Evolutionary conservation across 75 land plant species (phyloP), one percentile per base, ranked within the genome.

Genomic region (Pinus taeda): DNA sequence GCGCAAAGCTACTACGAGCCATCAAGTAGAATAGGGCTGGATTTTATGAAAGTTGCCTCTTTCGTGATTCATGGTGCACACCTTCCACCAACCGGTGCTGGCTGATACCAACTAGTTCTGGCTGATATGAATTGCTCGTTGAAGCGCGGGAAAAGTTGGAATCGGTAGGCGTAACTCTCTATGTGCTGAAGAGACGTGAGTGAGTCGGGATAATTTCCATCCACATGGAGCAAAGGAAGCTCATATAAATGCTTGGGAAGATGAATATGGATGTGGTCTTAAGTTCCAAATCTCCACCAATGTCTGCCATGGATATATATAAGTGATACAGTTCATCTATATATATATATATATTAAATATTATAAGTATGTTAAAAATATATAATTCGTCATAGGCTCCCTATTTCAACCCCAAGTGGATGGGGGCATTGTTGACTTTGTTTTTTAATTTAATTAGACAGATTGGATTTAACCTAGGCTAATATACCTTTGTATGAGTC

Each of bases 1-100:
- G 2, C 96, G 94, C 15, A 85, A 85, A 0, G 94, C 96, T 59
- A 91, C 92, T 63, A 91, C 92, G 36, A 93, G 70, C 78, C 87
- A 93, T 74, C 84, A 82, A 65, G 62, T 59, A n/a, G 14, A 26
- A 57, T 74, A 86, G 67, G 81, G 83, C 64, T 76, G 78, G 4
- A 62, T 77, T 6, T 18, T 37, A 12, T 14, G 30, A 29, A 36
- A 29, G 74, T 75, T 76, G 0, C 79, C 83, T 22, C 69, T 30
- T 2, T 17, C 37, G 0, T 5, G 26, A 26, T 79, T 56, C 24
- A 57, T 71, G 1, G 82, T 82, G 42, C 2, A 36, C 5, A 84
- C 80, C 3, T 18, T 22, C 88, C 91, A 86, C 3, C 26, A 72
- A 3, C 59, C 63, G 15, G 29, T 20, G 0, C 0, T 71, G 83